Evolutionary conservation across 176 grass and related monocot genomes (phyloP).

Genomic region (Bothriochloa decipiens): DNA sequence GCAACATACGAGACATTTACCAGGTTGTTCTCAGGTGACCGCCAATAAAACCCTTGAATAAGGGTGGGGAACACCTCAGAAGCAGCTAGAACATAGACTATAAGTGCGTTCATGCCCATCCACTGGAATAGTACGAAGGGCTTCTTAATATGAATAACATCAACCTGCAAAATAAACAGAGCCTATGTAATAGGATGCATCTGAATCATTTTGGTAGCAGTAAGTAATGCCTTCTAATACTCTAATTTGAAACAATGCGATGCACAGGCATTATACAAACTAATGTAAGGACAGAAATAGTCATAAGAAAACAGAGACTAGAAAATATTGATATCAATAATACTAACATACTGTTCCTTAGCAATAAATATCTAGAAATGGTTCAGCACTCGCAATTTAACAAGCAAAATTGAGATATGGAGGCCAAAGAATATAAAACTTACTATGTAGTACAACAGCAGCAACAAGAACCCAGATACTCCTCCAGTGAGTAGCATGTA

Average conservation of each 20-base stretch:
- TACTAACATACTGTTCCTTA: background rate
- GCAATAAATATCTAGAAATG: background rate
- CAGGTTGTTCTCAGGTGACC: slow-evolving; percentile 74
- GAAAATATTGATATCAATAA: slow-evolving; percentile 11
- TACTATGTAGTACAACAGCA: slow-evolving; percentile 79
- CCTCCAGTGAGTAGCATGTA: slow-evolving; percentile 88
- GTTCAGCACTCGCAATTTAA: background rate
- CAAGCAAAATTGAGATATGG: background rate
- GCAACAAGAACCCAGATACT: slow-evolving; percentile 74
- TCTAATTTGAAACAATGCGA: background rate
- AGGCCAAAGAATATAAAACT: slow-evolving; percentile 46
- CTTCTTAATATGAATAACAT: slow-evolving; percentile 59
- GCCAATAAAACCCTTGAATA: slow-evolving; percentile 91
- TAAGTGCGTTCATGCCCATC: slow-evolving; percentile 95
- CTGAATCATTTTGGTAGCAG: background rate
- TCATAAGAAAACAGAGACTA: background rate
- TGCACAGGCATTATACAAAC: background rate
- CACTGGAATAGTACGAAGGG: slow-evolving; percentile 91
- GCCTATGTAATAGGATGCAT: background rate
- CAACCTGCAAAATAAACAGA: slow-evolving; percentile 57
- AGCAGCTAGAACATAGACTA: slow-evolving; percentile 86
- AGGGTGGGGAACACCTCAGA: slow-evolving; percentile 75
- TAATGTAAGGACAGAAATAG: background rate
- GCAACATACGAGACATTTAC: slow-evolving; percentile 37
- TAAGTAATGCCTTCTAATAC: slow-evolving; percentile 22